Evolutionary conservation across 208 protist genomes (phyloP).

Genomic region (Tritrichomonas foetus): DNA sequence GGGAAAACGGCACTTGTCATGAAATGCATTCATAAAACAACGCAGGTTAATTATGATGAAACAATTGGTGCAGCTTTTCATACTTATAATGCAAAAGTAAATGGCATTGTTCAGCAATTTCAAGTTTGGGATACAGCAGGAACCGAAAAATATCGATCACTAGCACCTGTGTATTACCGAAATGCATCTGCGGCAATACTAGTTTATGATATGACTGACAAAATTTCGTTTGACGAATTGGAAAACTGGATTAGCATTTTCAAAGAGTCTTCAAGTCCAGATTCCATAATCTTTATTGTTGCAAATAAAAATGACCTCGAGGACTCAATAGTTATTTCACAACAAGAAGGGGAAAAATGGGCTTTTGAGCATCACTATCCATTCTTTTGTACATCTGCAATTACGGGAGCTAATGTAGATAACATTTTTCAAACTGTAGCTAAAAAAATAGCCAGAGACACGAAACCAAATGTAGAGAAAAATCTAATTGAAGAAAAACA

Average conservation of each 20-base stretch:
- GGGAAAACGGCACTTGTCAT: not conserved
- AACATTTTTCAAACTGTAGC: not conserved
- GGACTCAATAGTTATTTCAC: not conserved
- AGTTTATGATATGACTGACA: slow-evolving; percentile 14
- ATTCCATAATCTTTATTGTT: not conserved
- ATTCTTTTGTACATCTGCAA: not conserved
- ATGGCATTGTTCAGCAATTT: not conserved
- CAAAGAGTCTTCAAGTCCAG: not conserved
- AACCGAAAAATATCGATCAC: not conserved
- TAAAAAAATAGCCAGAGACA: too few species aligned
- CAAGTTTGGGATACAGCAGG: slow-evolving; percentile 32
- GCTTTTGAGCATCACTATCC: not conserved
- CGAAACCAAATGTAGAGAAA: too few species aligned
- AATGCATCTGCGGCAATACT: not conserved
- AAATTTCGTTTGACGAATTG: not conserved
- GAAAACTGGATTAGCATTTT: not conserved
- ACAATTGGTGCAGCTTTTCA: not conserved
- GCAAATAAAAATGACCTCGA: slow-evolving; percentile 21
- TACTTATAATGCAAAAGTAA: not conserved
- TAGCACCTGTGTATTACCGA: slow-evolving; percentile 31
- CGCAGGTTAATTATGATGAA: not conserved
- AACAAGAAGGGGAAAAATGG: not conserved
- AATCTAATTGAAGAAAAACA: too few species aligned
- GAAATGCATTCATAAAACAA: not conserved
- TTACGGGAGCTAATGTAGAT: not conserved